Percentiles rank a stretch among this genome's conserved stretches.
Evolutionary conservation across 2,329 filamentous ascomycete genomes (phyloP).

Genomic region (Lecanicillium sp.): DNA sequence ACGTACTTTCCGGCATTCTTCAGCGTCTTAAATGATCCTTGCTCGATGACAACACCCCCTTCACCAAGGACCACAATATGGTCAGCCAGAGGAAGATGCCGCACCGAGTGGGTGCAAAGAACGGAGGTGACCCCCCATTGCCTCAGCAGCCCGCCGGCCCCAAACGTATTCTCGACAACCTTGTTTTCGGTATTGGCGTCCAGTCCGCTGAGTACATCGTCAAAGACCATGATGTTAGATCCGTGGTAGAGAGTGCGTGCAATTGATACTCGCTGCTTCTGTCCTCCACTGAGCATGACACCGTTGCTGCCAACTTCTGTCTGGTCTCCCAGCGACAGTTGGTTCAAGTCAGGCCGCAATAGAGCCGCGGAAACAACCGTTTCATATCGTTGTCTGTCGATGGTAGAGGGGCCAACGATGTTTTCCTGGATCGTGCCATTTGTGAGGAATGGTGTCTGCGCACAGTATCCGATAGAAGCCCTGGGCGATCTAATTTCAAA

Average conservation of each 20-base stretch:
- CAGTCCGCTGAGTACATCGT: constrained; percentile 27
- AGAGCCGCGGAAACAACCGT: constrained; percentile 18
- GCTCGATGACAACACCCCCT: constrained; percentile 33
- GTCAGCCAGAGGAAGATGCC: constrained; percentile 31
- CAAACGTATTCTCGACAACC: constrained; percentile 30
- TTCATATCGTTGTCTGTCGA: constrained; percentile 18
- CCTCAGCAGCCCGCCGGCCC: constrained; percentile 23
- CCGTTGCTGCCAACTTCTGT: constrained; percentile 24
- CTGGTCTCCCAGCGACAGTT: constrained; percentile 29
- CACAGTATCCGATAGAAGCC: constrained; percentile 26
- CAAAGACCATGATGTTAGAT: constrained; percentile 21
- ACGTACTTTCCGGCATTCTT: constrained; percentile 33
- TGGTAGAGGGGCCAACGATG: constrained; percentile 18
- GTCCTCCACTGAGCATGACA: constrained; percentile 37
- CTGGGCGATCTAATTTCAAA: constrained; percentile 14
- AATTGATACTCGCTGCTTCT: constrained; percentile 30
- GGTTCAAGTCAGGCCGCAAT: constrained; percentile 17
- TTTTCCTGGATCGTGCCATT: constrained; percentile 22
- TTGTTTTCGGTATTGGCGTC: constrained; percentile 30
- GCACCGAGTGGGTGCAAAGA: constrained; percentile 30
- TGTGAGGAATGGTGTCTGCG: constrained; percentile 24
- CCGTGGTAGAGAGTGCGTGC: constrained; percentile 17
- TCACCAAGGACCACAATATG: constrained; percentile 41
- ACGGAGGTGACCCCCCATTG: constrained; percentile 34
- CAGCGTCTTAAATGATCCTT: constrained; percentile 27